These are phyloP conservation scores for Sodiomyces alkalinus DNA, from an alignment of 2,329 filamentous ascomycete species.

Conservation along the genomic window DNA sequence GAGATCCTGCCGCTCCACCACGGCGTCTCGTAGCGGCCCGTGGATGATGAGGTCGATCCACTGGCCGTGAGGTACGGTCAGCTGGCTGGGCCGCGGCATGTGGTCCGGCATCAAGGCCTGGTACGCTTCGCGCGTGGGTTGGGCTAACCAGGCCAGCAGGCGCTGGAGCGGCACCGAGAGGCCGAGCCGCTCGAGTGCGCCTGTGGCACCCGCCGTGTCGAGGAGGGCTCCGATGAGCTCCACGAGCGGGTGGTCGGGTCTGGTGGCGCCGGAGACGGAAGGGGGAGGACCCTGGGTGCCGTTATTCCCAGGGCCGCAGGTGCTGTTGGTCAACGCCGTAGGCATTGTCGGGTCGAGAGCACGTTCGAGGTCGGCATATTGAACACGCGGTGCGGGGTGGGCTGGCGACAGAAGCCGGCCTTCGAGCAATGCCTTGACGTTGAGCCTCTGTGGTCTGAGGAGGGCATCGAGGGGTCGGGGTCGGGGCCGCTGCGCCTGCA, in stretches of 20 bases:
- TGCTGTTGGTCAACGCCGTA: neutral
- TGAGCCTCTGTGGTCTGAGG: conserved; percentile 16
- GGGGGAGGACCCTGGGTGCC: too few species aligned
- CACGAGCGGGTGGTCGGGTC: conserved; percentile 12
- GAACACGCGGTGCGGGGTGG: conserved; percentile 9
- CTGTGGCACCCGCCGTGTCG: conserved; percentile 13
- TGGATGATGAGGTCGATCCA: conserved; percentile 19
- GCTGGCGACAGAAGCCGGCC: conserved; percentile 10
- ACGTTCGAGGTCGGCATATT: conserved; percentile 7
- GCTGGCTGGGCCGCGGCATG: conserved; percentile 13
- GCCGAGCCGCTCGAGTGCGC: conserved; percentile 17
- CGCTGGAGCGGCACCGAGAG: conserved; percentile 16
- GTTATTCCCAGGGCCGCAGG: conserved; percentile 1
- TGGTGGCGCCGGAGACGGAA: neutral
- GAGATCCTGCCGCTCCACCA: conserved; percentile 18
- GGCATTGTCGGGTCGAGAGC: too few species aligned
- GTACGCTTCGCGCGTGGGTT: conserved; percentile 16
- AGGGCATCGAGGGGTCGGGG: conserved; percentile 12
- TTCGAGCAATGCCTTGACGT: conserved; percentile 17
- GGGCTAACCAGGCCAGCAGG: conserved; percentile 15
- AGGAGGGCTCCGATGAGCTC: conserved; percentile 15
- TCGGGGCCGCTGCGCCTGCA: too few species aligned
- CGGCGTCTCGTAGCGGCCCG: conserved; percentile 17
- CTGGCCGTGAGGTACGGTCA: conserved; percentile 13
- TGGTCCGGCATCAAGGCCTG: conserved; percentile 9